These are phyloP conservation scores for Russula ochroleuca DNA, from an alignment of 768 basidiomycete species.

Conservation along the genomic window DNA sequence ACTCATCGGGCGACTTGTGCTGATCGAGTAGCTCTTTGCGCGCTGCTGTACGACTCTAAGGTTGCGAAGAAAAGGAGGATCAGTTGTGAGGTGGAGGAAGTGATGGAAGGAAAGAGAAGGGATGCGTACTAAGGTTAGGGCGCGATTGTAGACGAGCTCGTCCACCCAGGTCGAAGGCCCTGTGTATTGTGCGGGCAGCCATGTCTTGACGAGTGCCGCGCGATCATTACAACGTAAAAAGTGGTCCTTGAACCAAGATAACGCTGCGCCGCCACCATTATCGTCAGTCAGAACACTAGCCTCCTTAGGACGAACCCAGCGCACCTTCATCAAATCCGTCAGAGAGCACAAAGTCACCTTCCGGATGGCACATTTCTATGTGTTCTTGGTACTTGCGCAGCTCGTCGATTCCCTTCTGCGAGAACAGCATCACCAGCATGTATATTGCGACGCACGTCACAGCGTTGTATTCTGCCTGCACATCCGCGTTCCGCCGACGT, in stretches of 20 bases:
- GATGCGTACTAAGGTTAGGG: constrained; percentile 67
- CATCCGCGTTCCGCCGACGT: constrained; percentile 64
- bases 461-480: constrained; percentile 78
- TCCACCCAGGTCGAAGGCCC: constrained; percentile 84
- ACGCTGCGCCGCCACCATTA: constrained; percentile 41
- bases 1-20: constrained; percentile 69
- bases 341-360: constrained; percentile 70
- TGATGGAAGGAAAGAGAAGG: not conserved
- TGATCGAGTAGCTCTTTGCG: constrained; percentile 84
- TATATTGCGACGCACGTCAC: constrained; percentile 85
- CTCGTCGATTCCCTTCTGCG: constrained; percentile 87
- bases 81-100: not conserved
- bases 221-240: constrained; percentile 95
- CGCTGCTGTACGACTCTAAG: constrained; percentile 87
- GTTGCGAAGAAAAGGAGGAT: not conserved
- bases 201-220: constrained; percentile 81
- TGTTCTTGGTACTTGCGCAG: constrained; percentile 76
- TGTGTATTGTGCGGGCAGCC: constrained; percentile 78
- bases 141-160: constrained; percentile 89
- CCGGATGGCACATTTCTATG: constrained; percentile 73
- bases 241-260: constrained; percentile 88
- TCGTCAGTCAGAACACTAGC: constrained; percentile 18
- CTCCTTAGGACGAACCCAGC: constrained; percentile 17
- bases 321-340: constrained; percentile 77
- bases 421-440: constrained; percentile 87